Base-by-base conservation (phyloP, 148 eudicot genomes). In the Rhododendron griersonianum region DNA sequence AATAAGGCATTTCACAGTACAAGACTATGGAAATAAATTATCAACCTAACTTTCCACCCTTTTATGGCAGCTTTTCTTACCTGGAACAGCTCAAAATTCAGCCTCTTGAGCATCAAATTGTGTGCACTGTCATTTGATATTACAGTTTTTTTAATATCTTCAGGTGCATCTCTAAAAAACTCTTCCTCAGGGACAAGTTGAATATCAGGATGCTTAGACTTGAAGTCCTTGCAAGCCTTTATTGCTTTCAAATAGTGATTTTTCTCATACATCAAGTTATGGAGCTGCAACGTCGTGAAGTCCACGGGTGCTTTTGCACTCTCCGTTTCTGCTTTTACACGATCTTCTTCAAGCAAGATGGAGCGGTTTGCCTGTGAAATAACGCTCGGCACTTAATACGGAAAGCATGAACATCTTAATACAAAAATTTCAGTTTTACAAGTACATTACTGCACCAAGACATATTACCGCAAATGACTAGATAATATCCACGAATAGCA, bases 231-330 rank as follows among this genome's bases (percentile, higher is more conserved):
- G 96, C 98, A 97, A 75, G 96, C 96, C 90, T 95, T 95, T 87
- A 97, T 97, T 57, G 99, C 99, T 90, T 97, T 97, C 81, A 97
- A 87, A 79, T 97, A 94, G 88, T 95, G 96, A 89, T 90, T 97
- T 89, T 97, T 97, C 92, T 97, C 99, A 87, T 97, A 95, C 95
- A 94, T 95, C 92, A 97, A 91, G 87, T 95, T 97, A 86, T 97
- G 98, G 37, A 97, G 98, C 89, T 97, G 98, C 93, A 97, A 88
- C 33, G 95, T 94, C 3, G 98, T 95, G 78, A 93, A 94, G 88
- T 97, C 99, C 18, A 97, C 99, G 3, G 99, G 95, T 89, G 94
- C 95, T 87, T 97, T 97, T 44, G 96, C 98, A 79, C 92, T 87
- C 86, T 97, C 96, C 48, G 99, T 95, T 88, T 95, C 99, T 25